These are phyloP conservation scores for Penicillium chermesinum DNA, from an alignment of 495 filamentous ascomycete species.

Conservation along the genomic window DNA sequence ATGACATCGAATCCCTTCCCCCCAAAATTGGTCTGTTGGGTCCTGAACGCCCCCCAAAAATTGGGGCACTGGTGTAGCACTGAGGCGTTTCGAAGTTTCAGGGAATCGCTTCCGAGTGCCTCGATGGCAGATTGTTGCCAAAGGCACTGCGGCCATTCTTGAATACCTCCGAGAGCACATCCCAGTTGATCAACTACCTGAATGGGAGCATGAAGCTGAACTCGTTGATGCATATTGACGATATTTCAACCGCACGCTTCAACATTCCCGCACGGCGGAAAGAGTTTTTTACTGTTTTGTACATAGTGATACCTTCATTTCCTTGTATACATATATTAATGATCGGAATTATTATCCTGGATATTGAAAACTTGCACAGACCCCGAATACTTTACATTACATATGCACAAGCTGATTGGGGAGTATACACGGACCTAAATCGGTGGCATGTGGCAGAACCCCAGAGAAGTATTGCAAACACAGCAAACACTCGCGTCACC, in stretches of 20 bases:
- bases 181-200: slow-evolving; percentile 53
- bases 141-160: slow-evolving; percentile 82
- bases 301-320: slow-evolving; percentile 1
- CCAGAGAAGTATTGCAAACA: slow-evolving; percentile 10
- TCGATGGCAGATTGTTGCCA: slow-evolving; percentile 77
- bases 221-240: slow-evolving; percentile 9
- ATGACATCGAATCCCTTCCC: slow-evolving; percentile 72
- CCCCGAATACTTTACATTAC: too few relatives aligned
- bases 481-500: slow-evolving; percentile 15
- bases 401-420: too few relatives aligned
- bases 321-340: not conserved
- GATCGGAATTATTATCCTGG: not conserved
- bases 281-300: too few relatives aligned
- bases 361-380: not conserved
- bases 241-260: too few relatives aligned
- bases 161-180: slow-evolving; percentile 78
- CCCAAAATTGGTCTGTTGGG: slow-evolving; percentile 70
- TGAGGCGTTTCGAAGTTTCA: slow-evolving; percentile 59
- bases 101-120: slow-evolving; percentile 85
- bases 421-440: not conserved
- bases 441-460: slow-evolving; percentile 1
- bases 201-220: slow-evolving; percentile 31
- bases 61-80: slow-evolving; percentile 31
- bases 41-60: slow-evolving; percentile 40
- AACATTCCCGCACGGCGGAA: too few relatives aligned